These are phyloP conservation scores for Fusarium concolor DNA, from an alignment of 2,329 filamentous ascomycete species.

Conservation along the genomic window DNA sequence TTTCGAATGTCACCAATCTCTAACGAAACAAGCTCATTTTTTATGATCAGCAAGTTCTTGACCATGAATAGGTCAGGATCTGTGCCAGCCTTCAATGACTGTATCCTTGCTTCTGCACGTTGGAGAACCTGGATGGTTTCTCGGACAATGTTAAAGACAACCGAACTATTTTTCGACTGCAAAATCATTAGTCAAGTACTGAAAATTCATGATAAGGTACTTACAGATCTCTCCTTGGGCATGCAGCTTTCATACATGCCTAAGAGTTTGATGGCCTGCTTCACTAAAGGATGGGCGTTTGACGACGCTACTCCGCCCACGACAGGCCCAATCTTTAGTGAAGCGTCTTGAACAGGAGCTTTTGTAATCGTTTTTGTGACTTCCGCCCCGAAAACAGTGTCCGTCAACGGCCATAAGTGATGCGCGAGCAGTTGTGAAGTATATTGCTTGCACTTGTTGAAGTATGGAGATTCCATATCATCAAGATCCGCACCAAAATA, in stretches of 20 bases:
- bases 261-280: conserved; percentile 68
- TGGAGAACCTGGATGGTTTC: conserved; percentile 88
- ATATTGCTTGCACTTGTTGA: conserved; percentile 66
- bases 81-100: conserved; percentile 67
- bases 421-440: conserved; percentile 67
- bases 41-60: conserved; percentile 92
- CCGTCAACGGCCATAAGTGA: conserved; percentile 68
- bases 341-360: conserved; percentile 59
- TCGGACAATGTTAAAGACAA: conserved; percentile 80
- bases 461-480: conserved; percentile 67
- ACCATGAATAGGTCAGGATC: conserved; percentile 94
- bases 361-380: conserved; percentile 66
- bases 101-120: conserved; percentile 78
- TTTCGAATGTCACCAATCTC: conserved; percentile 82
- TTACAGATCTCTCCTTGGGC: conserved; percentile 72
- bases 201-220: conserved; percentile 40
- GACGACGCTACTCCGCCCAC: conserved; percentile 63
- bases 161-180: conserved; percentile 61
- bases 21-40: conserved; percentile 94
- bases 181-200: conserved; percentile 27
- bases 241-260: conserved; percentile 73
- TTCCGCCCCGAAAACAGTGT: conserved; percentile 66
- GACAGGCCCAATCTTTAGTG: conserved; percentile 63
- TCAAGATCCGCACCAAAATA: conserved; percentile 67
- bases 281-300: conserved; percentile 69